Base-by-base conservation (phyloP, 192 early-diverging fungal genomes). In the Chytriomyces hyalinus region DNA sequence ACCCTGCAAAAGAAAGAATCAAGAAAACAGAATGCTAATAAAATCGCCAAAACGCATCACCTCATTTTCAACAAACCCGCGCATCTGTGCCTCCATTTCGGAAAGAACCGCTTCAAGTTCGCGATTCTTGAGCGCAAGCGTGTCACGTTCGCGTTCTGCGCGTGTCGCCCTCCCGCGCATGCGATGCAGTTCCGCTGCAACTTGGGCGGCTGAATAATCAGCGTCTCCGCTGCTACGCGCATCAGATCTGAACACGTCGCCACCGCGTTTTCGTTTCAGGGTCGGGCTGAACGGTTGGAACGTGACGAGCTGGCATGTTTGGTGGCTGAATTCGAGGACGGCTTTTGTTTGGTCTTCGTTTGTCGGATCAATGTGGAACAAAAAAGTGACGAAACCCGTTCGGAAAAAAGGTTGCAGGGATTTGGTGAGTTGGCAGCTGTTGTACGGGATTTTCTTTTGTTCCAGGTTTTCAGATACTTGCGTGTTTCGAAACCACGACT, bases 311-410 rank as follows among this genome's bases (percentile, higher is more conserved):
- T 65, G 59, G 49, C 77, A 78, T 48, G 61, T 60, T 44, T 71
- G 51, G 44, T 78, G 51, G 61, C 69, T 64, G 67, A 70, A 70
- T 20, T 78, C 62, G 24, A 78, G 68, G 8, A 63, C 77, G 10
- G 43, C 44, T 65, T 65, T 71, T 7, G 77, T 71, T 44, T 78
- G 77, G 11, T 78, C 77, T 53, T 78, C 77, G 24, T 78, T 78
- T 6, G 61, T 50, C 0, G 77, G 77, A 44, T 78, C 65, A 3
- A 78, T 48, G 36, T 78, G 77, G 57, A 78, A 65, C 6, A 78
- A 3, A 49, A 78, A 78, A 2, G 77, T 65, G 2, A 70, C 77
- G 8, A 62, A 57, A 15, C 78, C 78, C 10, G 45, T 47, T 8
- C 66, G 70, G 26, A 79, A 74, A 46, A 45, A 74, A 3, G 67